These are phyloP conservation scores for Paramecium tetraurelia DNA, from an alignment of 73 alveolate genomes.

Conservation along the genomic window DNA sequence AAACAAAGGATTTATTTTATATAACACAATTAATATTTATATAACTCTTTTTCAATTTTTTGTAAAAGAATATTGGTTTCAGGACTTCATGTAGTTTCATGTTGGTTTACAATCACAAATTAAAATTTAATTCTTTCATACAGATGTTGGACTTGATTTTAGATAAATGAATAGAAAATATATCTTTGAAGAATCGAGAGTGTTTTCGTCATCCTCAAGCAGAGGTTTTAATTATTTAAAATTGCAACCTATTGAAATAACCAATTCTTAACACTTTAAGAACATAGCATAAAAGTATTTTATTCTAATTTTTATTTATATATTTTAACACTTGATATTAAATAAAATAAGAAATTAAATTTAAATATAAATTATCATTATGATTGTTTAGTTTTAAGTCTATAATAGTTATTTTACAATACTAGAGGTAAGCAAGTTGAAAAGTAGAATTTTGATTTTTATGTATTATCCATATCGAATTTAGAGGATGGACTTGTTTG, in stretches of 20 bases:
- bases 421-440: constrained; percentile 21
- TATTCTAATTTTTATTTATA: background rate
- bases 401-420: constrained; percentile 10
- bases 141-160: background rate
- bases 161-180: background rate
- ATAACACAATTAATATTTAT: background rate
- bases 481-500: background rate
- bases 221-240: background rate
- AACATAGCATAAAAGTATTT: background rate
- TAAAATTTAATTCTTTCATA: background rate
- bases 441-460: background rate
- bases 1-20: background rate
- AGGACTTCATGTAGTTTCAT: background rate
- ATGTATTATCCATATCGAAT: background rate
- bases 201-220: background rate
- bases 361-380: background rate
- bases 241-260: background rate
- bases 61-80: background rate
- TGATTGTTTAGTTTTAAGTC: background rate
- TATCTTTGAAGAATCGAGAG: background rate
- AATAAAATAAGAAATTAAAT: background rate
- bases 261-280: background rate
- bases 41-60: background rate
- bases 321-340: background rate
- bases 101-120: background rate